These are phyloP conservation scores for Thuidium tamariscinum DNA, from an alignment of 225 moss, liverwort and hornwort species.

Conservation along the genomic window DNA sequence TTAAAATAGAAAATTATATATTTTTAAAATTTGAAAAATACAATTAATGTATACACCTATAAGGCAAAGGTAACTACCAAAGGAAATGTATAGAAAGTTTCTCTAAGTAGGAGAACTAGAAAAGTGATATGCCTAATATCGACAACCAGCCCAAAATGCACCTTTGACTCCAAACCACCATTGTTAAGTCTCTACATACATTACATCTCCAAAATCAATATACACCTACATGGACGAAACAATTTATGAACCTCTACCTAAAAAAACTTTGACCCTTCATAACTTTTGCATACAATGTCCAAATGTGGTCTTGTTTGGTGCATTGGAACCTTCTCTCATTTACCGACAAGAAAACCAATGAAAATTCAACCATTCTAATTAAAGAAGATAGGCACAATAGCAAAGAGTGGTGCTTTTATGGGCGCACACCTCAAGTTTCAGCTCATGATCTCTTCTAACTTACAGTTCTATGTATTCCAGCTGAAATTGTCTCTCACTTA, in stretches of 20 bases:
- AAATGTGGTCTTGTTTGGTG: neutral
- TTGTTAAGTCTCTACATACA: no score
- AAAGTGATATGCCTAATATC: no score
- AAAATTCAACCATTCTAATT: neutral
- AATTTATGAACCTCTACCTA: neutral
- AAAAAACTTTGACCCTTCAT: neutral
- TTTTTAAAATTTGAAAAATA: no score
- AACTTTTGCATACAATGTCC: accelerated
- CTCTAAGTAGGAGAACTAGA: no score
- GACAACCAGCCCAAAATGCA: accelerated
- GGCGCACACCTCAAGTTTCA: neutral
- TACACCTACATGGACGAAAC: neutral
- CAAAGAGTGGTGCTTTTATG: neutral
- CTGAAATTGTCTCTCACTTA: neutral
- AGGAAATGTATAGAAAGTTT: no score
- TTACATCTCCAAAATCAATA: neutral
- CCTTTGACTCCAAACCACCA: accelerated
- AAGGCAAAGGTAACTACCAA: no score
- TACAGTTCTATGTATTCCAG: no score
- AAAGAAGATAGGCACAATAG: neutral
- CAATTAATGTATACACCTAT: no score
- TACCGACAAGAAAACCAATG: neutral
- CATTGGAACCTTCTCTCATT: neutral
- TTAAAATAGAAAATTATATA: no score
- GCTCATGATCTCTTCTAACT: no score